Evolutionary conservation across 2,329 filamentous ascomycete species (phyloP).

Genomic region (Parascedosporium putredinis): DNA sequence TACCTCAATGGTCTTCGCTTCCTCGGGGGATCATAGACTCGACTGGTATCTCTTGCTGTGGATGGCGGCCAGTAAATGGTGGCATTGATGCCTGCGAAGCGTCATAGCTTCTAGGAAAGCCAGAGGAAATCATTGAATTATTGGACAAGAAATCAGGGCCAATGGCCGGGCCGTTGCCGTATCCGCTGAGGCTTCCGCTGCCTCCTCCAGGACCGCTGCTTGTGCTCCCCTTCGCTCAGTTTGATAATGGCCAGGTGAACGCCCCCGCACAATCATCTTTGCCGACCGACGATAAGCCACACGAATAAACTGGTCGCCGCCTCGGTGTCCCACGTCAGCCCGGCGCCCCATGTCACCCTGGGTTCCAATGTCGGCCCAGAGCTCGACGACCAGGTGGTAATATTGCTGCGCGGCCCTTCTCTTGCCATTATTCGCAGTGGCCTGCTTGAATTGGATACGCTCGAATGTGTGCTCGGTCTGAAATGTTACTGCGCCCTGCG

Average conservation of each 20-base stretch:
- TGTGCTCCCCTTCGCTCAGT: slow-evolving; percentile 58
- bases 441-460: slow-evolving; percentile 88
- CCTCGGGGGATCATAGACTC: slow-evolving; percentile 42
- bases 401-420: slow-evolving; percentile 83
- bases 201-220: slow-evolving; percentile 59
- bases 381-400: slow-evolving; percentile 81
- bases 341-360: too few relatives aligned
- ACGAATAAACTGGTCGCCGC: slow-evolving; percentile 50
- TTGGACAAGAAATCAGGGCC: slow-evolving; percentile 27
- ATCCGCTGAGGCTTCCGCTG: slow-evolving; percentile 48
- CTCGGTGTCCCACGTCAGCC: slow-evolving; percentile 50
- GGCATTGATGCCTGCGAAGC: slow-evolving; percentile 20
- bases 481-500: slow-evolving; percentile 22
- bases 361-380: slow-evolving; percentile 58
- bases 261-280: slow-evolving; percentile 78
- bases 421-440: slow-evolving; percentile 89
- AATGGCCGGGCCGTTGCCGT: slow-evolving; percentile 27
- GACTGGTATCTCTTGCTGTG: slow-evolving; percentile 38
- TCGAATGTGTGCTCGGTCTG: slow-evolving; percentile 61
- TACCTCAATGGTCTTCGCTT: slow-evolving; percentile 37
- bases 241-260: slow-evolving; percentile 73
- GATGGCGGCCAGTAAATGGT: slow-evolving; percentile 33
- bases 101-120: slow-evolving; percentile 29
- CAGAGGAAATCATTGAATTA: slow-evolving; percentile 27
- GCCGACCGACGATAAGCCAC: slow-evolving; percentile 64